A percentile compares a stretch with the other conserved stretches of the same genome.
Conservation (phyloP, 257 asterid species). For the Haberlea rhodopensis region DNA sequence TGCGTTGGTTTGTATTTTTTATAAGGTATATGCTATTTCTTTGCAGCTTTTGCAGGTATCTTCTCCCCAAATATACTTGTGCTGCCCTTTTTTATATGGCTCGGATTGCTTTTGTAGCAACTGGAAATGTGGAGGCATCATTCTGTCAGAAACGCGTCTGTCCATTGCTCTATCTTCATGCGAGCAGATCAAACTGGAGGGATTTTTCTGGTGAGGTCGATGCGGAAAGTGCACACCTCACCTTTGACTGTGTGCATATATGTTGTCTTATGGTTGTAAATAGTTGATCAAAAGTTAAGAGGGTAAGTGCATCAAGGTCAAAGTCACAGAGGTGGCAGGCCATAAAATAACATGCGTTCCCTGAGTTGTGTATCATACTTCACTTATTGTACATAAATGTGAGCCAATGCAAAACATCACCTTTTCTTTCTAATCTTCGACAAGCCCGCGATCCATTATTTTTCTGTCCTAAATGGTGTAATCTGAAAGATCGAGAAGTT, state of each 20-base stretch:
- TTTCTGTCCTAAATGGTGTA: conserved; percentile 4
- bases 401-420: conserved; percentile 50
- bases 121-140: no score
- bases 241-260: conserved; percentile 42
- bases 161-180: conserved; percentile 20
- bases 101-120: conserved; percentile 38
- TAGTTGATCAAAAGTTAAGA: no score
- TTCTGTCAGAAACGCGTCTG: background rate
- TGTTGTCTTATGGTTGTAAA: conserved; percentile 40
- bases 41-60: conserved; percentile 61
- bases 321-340: no score
- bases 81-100: conserved; percentile 37
- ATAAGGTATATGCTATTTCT: conserved; percentile 10
- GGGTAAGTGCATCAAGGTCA: no score
- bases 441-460: conserved; percentile 25
- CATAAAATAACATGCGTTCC: conserved; percentile 39
- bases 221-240: conserved; percentile 46
- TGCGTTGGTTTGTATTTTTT: background rate
- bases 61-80: conserved; percentile 40
- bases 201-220: conserved; percentile 47
- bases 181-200: conserved; percentile 27
- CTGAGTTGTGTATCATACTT: conserved; percentile 53
- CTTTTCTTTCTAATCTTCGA: conserved; percentile 41
- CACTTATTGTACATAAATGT: conserved; percentile 41
- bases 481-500: no score